These are phyloP conservation scores for Fusarium sp. DNA, from an alignment of 2,329 filamentous ascomycete genomes.

Conservation along the genomic window DNA sequence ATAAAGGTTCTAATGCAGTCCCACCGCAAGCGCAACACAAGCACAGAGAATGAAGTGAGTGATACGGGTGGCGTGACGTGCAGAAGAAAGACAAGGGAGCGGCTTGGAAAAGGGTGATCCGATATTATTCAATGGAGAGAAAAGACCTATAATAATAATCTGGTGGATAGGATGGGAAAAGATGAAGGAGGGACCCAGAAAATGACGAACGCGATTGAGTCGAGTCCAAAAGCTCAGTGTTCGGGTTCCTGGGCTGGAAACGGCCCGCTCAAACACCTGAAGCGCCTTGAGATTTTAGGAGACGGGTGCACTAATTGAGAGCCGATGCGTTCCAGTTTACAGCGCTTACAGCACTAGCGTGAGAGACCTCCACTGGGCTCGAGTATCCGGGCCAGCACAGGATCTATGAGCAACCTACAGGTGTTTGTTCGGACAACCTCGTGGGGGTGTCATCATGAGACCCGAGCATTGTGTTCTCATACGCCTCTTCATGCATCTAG, in stretches of 20 bases:
- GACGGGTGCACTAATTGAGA: constrained; percentile 15
- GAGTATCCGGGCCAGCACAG: background rate
- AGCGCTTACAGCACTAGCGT: constrained; percentile 35
- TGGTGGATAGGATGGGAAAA: constrained; percentile 12
- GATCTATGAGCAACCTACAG: background rate
- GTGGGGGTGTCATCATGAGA: background rate
- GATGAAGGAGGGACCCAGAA: constrained; percentile 7
- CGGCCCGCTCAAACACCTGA: constrained; percentile 22
- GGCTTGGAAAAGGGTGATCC: constrained; percentile 6
- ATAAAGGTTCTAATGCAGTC: constrained; percentile 39
- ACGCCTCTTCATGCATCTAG: constrained; percentile 13
- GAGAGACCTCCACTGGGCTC: background rate
- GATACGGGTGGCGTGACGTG: constrained; percentile 39
- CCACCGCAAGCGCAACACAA: constrained; percentile 33
- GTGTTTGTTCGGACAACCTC: background rate
- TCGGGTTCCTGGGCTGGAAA: constrained; percentile 27
- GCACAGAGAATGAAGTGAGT: constrained; percentile 26
- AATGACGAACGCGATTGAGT: constrained; percentile 26
- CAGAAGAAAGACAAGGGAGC: constrained; percentile 12
- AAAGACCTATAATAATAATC: background rate
- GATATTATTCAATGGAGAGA: constrained; percentile 5
- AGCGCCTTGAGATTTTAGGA: constrained; percentile 18
- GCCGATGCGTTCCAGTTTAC: constrained; percentile 25
- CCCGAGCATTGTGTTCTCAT: constrained; percentile 4
- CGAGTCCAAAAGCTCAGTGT: constrained; percentile 19